These are phyloP conservation scores for Blastobotrys proliferans DNA, from an alignment of 1,139 yeast genomes.

Conservation along the genomic window DNA sequence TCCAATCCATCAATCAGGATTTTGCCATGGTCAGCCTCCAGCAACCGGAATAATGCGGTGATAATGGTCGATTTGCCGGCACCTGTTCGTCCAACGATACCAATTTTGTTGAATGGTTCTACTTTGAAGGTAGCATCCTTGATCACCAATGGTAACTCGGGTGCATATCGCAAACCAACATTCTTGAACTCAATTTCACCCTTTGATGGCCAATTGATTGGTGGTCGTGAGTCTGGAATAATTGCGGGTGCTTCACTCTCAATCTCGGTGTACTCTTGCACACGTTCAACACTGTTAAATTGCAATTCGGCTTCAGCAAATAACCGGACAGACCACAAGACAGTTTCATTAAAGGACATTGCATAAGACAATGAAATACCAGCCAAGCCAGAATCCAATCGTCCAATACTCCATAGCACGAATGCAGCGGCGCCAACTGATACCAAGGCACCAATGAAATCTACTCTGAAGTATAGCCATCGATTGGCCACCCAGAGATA, in stretches of 20 bases:
- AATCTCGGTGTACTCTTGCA: slow-evolving; percentile 73
- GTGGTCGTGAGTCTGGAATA: slow-evolving; percentile 66
- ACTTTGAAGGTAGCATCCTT: slow-evolving; percentile 81
- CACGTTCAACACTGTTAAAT: slow-evolving; percentile 93
- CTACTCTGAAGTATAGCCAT: slow-evolving; percentile 87
- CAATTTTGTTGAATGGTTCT: slow-evolving; percentile 71
- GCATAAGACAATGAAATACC: slow-evolving; percentile 94
- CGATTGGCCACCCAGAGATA: slow-evolving; percentile 94
- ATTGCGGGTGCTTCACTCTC: slow-evolving; percentile 79
- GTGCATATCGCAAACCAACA: slow-evolving; percentile 82
- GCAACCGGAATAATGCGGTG: slow-evolving; percentile 87
- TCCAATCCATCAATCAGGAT: slow-evolving; percentile 88
- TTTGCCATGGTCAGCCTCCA: slow-evolving; percentile 84
- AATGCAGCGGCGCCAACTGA: slow-evolving; percentile 79
- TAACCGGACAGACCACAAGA: slow-evolving; percentile 87
- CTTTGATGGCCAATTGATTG: slow-evolving; percentile 72
- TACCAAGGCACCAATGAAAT: slow-evolving; percentile 78
- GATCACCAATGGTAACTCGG: slow-evolving; percentile 82
- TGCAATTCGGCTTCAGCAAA: slow-evolving; percentile 89
- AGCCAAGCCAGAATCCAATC: slow-evolving; percentile 87
- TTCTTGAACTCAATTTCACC: slow-evolving; percentile 77
- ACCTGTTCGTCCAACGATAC: slow-evolving; percentile 97
- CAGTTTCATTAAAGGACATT: slow-evolving; percentile 79
- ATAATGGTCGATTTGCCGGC: slow-evolving; percentile 97
- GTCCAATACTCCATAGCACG: slow-evolving; percentile 58